phyloP scores from a whole-genome alignment of 2,329 filamentous ascomycete species.

The Verticillium klebahnii region DNA sequence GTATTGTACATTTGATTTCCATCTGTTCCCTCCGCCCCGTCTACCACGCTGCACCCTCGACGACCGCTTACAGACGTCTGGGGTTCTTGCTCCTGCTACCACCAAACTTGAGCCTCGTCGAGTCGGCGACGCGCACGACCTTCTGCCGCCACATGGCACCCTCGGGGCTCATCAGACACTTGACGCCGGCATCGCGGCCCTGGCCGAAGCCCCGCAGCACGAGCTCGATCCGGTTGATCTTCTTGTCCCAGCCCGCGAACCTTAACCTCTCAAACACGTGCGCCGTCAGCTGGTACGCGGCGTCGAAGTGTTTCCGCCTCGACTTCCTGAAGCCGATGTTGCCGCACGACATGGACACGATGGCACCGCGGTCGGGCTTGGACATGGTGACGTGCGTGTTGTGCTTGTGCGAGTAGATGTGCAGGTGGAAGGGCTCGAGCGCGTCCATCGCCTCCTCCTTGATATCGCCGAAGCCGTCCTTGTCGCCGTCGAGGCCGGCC shows the following conservation, averaged over 20 bases:
- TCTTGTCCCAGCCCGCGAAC: constrained; percentile 70
- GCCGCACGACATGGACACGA: constrained; percentile 77
- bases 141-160: constrained; percentile 69
- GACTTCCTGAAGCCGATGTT: constrained; percentile 90
- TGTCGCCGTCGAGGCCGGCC: background rate
- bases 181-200: constrained; percentile 83
- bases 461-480: constrained; percentile 3
- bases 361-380: constrained; percentile 70
- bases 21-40: background rate
- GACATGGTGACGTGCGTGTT: constrained; percentile 94
- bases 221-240: constrained; percentile 75
- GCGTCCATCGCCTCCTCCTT: constrained; percentile 17
- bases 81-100: constrained; percentile 81
- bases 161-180: constrained; percentile 83
- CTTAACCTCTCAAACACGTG: constrained; percentile 82
- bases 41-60: background rate
- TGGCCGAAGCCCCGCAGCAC: constrained; percentile 79
- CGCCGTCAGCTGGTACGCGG: constrained; percentile 82
- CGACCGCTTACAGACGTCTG: constrained; percentile 60
- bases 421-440: constrained; percentile 73
- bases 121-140: constrained; percentile 77
- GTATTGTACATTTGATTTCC: constrained; percentile 26
- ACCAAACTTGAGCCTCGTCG: constrained; percentile 91
- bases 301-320: constrained; percentile 78
- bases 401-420: constrained; percentile 84